A percentile compares a stretch with the other conserved stretches of the same genome.
Evolutionary conservation across 495 filamentous ascomycete genomes (phyloP).

Genomic region (Hypoxylon lienhwacheense): DNA sequence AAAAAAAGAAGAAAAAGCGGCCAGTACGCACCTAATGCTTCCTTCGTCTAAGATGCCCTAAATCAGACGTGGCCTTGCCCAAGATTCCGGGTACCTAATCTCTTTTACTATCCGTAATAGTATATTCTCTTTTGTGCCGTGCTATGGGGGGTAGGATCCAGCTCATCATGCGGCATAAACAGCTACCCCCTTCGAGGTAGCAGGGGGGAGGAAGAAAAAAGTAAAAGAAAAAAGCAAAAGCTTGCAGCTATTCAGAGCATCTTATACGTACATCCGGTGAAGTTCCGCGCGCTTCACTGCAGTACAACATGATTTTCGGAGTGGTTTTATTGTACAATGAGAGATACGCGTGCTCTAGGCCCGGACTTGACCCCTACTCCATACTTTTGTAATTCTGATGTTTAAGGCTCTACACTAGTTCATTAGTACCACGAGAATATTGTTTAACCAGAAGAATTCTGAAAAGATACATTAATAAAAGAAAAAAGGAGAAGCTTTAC

Average conservation of each 20-base stretch:
- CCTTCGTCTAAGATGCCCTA: slow-evolving; percentile 30
- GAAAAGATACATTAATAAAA: no score
- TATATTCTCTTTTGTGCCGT: slow-evolving; percentile 9
- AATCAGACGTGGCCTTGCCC: slow-evolving; percentile 23
- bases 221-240: slow-evolving; percentile 12
- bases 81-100: neutral
- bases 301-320: slow-evolving; percentile 17
- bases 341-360: neutral
- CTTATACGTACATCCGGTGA: slow-evolving; percentile 11
- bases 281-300: slow-evolving; percentile 10
- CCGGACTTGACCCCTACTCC: no score
- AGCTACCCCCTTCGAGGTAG: slow-evolving; percentile 17
- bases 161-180: slow-evolving; percentile 12
- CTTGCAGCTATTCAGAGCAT: slow-evolving; percentile 1
- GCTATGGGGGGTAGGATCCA: slow-evolving; percentile 8
- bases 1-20: neutral
- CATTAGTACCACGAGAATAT: no score
- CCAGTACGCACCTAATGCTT: neutral
- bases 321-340: slow-evolving; percentile 4
- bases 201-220: no score
- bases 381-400: no score
- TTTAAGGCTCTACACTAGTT: no score
- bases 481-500: no score
- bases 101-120: neutral
- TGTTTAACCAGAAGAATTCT: no score